A percentile compares a stretch with the other conserved stretches of the same genome.
Evolutionary conservation across 2,329 filamentous ascomycete genomes (phyloP).

Genomic region (Sclerotinia spermophila): DNA sequence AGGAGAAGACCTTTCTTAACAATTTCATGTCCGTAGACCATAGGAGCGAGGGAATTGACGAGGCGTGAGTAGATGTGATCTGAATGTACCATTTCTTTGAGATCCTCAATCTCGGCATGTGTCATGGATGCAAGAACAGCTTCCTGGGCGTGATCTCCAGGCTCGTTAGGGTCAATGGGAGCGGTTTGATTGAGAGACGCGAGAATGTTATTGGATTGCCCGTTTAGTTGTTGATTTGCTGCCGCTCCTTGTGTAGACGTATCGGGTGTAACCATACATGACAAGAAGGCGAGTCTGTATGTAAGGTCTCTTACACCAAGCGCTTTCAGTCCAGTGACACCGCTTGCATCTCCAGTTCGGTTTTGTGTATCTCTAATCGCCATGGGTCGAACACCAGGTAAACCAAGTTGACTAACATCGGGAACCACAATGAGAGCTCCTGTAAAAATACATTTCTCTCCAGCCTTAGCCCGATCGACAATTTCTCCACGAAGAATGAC

Average conservation of each 20-base stretch:
- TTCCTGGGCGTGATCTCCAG: constrained; percentile 81
- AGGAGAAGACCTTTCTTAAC: constrained; percentile 96
- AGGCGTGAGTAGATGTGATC: constrained; percentile 92
- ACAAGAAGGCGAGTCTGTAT: constrained; percentile 92
- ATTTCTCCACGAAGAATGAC: constrained; percentile 95
- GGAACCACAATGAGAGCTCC: constrained; percentile 94
- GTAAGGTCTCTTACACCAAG: constrained; percentile 93
- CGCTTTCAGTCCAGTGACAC: constrained; percentile 83
- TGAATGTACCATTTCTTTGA: constrained; percentile 89
- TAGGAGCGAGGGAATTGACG: constrained; percentile 91
- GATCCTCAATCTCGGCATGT: constrained; percentile 81
- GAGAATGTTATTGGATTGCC: constrained; percentile 79
- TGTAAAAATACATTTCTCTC: constrained; percentile 97
- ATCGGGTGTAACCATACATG: constrained; percentile 93
- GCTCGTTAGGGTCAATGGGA: constrained; percentile 62
- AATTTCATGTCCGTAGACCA: constrained; percentile 94
- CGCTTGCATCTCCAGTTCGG: constrained; percentile 72
- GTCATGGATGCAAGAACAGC: constrained; percentile 84
- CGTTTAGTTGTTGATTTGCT: constrained; percentile 62
- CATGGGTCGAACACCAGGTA: constrained; percentile 80
- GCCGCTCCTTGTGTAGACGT: constrained; percentile 74
- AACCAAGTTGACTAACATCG: constrained; percentile 89
- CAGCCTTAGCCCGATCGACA: constrained; percentile 93
- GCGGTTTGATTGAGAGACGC: constrained; percentile 74
- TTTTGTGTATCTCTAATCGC: constrained; percentile 80